Conservation (phyloP, 441 rosid genomes). For the Pelargonium cotyledonis region DNA sequence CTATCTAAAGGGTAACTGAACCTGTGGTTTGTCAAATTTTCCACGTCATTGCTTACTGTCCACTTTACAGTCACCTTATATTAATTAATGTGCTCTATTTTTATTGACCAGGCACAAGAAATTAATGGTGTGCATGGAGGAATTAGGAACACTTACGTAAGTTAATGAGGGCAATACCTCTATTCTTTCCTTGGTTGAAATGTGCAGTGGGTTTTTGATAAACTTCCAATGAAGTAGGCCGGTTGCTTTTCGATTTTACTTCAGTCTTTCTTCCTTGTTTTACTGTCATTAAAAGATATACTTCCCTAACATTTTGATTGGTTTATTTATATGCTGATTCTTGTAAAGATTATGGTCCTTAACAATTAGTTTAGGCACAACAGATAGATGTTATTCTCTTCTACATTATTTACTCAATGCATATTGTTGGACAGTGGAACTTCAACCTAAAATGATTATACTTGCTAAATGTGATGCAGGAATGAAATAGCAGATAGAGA, state of each 20-base stretch:
- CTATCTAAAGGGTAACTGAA: slow-evolving; percentile 74
- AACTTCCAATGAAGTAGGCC: neutral
- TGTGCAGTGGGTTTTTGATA: neutral
- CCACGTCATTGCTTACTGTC: slow-evolving; percentile 9
- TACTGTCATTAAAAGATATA: neutral
- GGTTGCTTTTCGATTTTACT: neutral
- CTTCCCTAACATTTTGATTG: neutral
- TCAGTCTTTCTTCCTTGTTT: neutral
- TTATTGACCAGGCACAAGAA: slow-evolving; percentile 61
- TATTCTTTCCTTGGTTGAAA: slow-evolving; percentile 9
- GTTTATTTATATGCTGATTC: slow-evolving; percentile 1
- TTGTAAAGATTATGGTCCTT: neutral
- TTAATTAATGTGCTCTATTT: slow-evolving; percentile 13
- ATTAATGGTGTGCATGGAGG: slow-evolving; percentile 67
- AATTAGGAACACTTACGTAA: slow-evolving; percentile 61
- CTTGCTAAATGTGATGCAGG: slow-evolving; percentile 40
- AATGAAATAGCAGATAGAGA: slow-evolving; percentile 36
- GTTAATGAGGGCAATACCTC: slow-evolving; percentile 23
- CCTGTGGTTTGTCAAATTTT: slow-evolving; percentile 11
- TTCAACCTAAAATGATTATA: slow-evolving; percentile 8
- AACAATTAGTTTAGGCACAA: neutral
- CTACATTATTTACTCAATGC: slow-evolving; percentile 1
- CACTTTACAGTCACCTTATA: slow-evolving; percentile 3
- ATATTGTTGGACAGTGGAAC: neutral
- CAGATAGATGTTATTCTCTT: slow-evolving; percentile 6